Evolutionary conservation across 2,329 filamentous ascomycete species (phyloP).

Genomic region (Colletotrichum liaoningense): DNA sequence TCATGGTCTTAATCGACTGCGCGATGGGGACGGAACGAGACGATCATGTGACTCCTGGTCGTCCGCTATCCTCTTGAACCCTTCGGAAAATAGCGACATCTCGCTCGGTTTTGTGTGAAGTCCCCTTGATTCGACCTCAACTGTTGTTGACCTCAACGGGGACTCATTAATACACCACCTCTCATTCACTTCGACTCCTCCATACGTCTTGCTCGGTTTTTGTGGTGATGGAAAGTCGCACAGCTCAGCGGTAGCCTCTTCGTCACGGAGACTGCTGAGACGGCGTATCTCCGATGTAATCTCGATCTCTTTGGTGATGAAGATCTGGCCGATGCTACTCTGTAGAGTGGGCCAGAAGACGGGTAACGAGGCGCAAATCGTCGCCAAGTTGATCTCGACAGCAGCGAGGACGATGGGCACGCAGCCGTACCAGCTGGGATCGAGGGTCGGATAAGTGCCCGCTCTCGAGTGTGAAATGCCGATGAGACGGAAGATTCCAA

Average conservation of each 20-base stretch:
- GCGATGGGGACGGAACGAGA: neutral
- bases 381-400: conserved; percentile 45
- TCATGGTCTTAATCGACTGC: neutral
- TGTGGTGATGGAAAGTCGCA: conserved; percentile 5
- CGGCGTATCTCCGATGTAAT: conserved; percentile 38
- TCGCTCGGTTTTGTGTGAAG: neutral
- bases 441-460: conserved; percentile 46
- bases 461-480: conserved; percentile 43
- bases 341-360: conserved; percentile 40
- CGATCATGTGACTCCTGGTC: conserved; percentile 17
- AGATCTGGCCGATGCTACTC: conserved; percentile 44
- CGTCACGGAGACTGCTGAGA: conserved; percentile 9
- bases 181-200: neutral
- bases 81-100: conserved; percentile 10
- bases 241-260: conserved; percentile 4
- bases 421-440: conserved; percentile 50
- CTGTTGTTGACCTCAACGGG: neutral
- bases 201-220: neutral
- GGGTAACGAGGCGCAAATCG: conserved; percentile 28
- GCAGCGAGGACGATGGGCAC: conserved; percentile 46
- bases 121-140: conserved; percentile 5
- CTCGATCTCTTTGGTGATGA: conserved; percentile 49
- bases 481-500: conserved; percentile 44
- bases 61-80: neutral
- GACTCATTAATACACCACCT: conserved; percentile 11